Conservation (phyloP, 257 asterid species). For the Ehretia macrophylla region DNA sequence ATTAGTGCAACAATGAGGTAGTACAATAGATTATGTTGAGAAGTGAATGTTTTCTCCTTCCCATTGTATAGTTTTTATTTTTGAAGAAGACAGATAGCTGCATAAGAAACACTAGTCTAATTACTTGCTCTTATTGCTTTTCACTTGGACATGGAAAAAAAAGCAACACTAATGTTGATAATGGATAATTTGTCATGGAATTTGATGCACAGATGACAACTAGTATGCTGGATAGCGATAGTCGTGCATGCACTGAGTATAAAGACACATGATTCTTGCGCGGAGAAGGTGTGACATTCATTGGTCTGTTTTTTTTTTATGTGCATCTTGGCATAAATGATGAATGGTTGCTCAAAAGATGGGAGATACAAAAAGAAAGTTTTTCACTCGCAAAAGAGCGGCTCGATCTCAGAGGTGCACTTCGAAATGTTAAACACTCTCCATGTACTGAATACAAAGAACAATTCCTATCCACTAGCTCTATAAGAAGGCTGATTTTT, state of each 20-base stretch:
- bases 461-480: conserved; percentile 5
- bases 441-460: background rate
- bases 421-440: background rate
- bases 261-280: conserved; percentile 3
- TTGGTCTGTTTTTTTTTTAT: background rate
- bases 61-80: background rate
- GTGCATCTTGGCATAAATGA: background rate
- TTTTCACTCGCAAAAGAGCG: background rate
- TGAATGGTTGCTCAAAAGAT: background rate
- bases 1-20: background rate
- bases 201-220: conserved; percentile 34
- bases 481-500: conserved; percentile 16
- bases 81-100: background rate
- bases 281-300: conserved; percentile 1
- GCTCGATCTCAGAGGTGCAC: background rate
- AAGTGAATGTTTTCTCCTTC: background rate
- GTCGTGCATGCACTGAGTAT: conserved; percentile 2
- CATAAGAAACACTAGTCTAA: background rate
- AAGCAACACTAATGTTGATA: too few species aligned
- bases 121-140: background rate
- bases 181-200: too few species aligned
- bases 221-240: conserved; percentile 10
- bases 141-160: too few species aligned
- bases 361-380: background rate
- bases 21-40: background rate